phyloP scores from a whole-genome alignment of 768 basidiomycete species.

The Kwoniella shandongensis region DNA sequence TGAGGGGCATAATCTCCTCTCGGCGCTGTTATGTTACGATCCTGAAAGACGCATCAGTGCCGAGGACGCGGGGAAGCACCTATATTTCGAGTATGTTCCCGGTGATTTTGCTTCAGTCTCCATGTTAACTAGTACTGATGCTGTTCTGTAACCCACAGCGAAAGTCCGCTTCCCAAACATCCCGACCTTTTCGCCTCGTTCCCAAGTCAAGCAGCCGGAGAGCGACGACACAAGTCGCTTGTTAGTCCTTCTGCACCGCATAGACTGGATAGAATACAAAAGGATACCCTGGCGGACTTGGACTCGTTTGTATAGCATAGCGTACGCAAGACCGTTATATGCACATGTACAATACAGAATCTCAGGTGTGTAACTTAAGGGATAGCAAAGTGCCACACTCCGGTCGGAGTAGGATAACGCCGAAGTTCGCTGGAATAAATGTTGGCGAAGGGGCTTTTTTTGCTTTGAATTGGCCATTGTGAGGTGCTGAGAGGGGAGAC shows the following conservation, averaged over 20 bases:
- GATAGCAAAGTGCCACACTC: too few species aligned
- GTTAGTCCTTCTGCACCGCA: conserved; percentile 43
- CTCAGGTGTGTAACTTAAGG: too few species aligned
- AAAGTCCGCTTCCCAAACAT: conserved; percentile 92
- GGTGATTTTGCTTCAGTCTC: background rate
- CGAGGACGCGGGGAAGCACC: conserved; percentile 83
- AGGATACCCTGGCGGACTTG: conserved; percentile 30
- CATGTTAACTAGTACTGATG: too few species aligned
- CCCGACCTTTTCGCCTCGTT: conserved; percentile 94
- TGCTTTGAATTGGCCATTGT: too few species aligned
- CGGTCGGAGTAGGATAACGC: too few species aligned
- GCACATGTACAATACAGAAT: too few species aligned
- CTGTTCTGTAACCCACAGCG: conserved; percentile 59
- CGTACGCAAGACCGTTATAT: background rate
- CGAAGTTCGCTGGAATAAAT: too few species aligned
- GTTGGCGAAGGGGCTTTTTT: too few species aligned
- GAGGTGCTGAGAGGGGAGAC: too few species aligned
- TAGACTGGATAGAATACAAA: conserved; percentile 21
- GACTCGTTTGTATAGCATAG: conserved; percentile 33
- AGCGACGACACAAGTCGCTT: conserved; percentile 61
- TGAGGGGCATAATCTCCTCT: conserved; percentile 79
- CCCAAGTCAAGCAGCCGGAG: conserved; percentile 92
- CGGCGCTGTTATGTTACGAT: conserved; percentile 81
- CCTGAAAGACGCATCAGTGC: conserved; percentile 82
- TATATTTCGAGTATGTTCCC: conserved; percentile 77